Conservation (phyloP, 2,329 filamentous ascomycete genomes). For the Clarireedia hainanense region DNA sequence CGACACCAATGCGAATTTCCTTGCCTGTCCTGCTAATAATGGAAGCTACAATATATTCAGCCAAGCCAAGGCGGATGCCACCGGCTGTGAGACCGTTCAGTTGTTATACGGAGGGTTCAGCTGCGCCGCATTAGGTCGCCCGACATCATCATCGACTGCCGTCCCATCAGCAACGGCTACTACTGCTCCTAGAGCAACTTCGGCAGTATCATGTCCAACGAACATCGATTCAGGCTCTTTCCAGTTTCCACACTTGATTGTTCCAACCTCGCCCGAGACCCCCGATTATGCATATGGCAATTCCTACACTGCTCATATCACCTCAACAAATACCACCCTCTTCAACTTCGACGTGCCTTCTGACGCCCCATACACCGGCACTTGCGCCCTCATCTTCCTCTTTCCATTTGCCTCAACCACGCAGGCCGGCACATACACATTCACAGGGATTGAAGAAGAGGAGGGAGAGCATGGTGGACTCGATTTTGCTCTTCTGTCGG, state of each 20-base stretch:
- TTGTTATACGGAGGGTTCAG: slow-evolving; percentile 20
- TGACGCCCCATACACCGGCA: slow-evolving; percentile 32
- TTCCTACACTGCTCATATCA: slow-evolving; percentile 47
- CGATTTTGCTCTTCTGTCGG: slow-evolving; percentile 39
- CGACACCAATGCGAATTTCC: slow-evolving; percentile 14
- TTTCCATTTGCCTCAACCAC: slow-evolving; percentile 48
- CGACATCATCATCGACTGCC: not conserved
- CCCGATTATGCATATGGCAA: slow-evolving; percentile 46
- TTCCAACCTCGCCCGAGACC: slow-evolving; percentile 47
- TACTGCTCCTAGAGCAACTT: not conserved
- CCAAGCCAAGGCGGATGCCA: slow-evolving; percentile 14
- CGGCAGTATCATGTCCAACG: slow-evolving; percentile 10
- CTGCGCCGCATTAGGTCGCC: slow-evolving; percentile 19
- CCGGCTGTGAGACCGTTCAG: slow-evolving; percentile 21
- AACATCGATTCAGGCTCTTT: slow-evolving; percentile 32
- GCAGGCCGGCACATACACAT: slow-evolving; percentile 36
- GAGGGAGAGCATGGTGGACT: slow-evolving; percentile 21
- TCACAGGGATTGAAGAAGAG: slow-evolving; percentile 45
- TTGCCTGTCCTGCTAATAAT: slow-evolving; percentile 24
- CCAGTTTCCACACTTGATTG: slow-evolving; percentile 54
- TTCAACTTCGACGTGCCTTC: slow-evolving; percentile 62
- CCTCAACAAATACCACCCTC: slow-evolving; percentile 35
- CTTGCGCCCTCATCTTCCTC: slow-evolving; percentile 57
- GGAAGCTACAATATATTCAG: slow-evolving; percentile 23
- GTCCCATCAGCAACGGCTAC: not conserved